Base-by-base conservation (phyloP, 1,284 basidiomycete species). In the Cryptococcus sp. region DNA sequence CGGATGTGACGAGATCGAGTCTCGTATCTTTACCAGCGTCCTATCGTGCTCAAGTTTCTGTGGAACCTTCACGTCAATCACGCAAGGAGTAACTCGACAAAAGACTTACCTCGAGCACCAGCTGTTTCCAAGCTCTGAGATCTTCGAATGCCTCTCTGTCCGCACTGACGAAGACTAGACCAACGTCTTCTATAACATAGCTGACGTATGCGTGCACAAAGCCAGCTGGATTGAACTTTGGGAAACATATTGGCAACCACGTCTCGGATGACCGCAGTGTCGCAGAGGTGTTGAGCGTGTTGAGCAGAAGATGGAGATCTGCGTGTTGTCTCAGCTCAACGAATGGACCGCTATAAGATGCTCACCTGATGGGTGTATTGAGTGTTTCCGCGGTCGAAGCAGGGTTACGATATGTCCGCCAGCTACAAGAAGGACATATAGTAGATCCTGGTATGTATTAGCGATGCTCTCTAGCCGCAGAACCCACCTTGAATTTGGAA, bases 201-300 rank as follows among this genome's bases (percentile, higher is more conserved):
- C 87, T 87, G 54, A 97, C 86, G 70, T 95, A 97, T 17, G 91
- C 90, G 76, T 99, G 93, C 19, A 96, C 87, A 76, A 98, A 98
- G 0, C 89, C 90, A 1, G 87, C 81, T 0, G 92, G 83, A 67
- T 97, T 94, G 81, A 92, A 97, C 73, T 93, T 93, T 0, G 96
- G 95, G 11, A 99, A 84, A 73, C 95, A 99, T 50, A 99, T 85
- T 0, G 96, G 96, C 2, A 98, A 83, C 91, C 93, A 99, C 5
- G 89, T 89, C 20, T 93, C 91, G 82, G 61, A 87, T 82, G 79
- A 88, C 84, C 73, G 90, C 82, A 62, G 87, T 85, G 44, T 88
- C 82, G 52, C 85, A 78, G 77, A 91, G 78, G 60, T 89, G 3
- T 68, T 66, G 82, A 60, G 88, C 15, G 77, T 92, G 72, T 93